A percentile compares a stretch with the other conserved stretches of the same genome.
These are phyloP conservation scores for Clonostachys rhizophaga DNA, from an alignment of 2,329 filamentous ascomycete genomes.

Conservation along the genomic window DNA sequence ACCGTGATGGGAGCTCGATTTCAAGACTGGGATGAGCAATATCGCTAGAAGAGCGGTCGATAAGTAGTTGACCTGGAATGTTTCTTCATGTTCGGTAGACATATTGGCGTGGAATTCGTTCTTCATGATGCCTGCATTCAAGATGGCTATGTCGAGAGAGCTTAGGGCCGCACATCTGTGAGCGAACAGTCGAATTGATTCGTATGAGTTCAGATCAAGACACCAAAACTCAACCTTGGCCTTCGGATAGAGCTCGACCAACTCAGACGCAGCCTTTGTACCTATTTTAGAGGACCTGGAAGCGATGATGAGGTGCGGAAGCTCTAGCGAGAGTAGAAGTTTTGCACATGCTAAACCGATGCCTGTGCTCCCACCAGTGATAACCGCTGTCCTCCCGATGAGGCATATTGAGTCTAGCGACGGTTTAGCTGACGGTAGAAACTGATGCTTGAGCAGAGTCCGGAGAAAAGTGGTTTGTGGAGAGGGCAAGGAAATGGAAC, in stretches of 20 bases:
- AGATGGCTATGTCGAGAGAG: slow-evolving; percentile 16
- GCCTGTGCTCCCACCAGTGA: slow-evolving; percentile 37
- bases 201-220: slow-evolving; percentile 15
- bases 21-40: slow-evolving; percentile 15
- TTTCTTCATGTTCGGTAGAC: slow-evolving; percentile 18
- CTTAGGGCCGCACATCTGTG: slow-evolving; percentile 7
- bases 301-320: slow-evolving; percentile 31
- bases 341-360: slow-evolving; percentile 33
- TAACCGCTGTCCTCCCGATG: slow-evolving; percentile 15
- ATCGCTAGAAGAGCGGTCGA: slow-evolving; percentile 18
- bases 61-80: slow-evolving; percentile 24
- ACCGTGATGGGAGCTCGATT: slow-evolving; percentile 1
- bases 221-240: slow-evolving; percentile 14
- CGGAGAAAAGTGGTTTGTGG: neutral
- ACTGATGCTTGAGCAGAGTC: neutral
- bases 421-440: neutral
- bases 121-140: slow-evolving; percentile 23
- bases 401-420: neutral
- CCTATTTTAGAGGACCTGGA: slow-evolving; percentile 21
- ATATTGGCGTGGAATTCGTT: slow-evolving; percentile 7
- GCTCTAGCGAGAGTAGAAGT: slow-evolving; percentile 27
- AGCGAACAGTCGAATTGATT: slow-evolving; percentile 11
- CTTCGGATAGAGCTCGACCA: neutral
- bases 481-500: neutral
- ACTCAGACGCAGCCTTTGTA: slow-evolving; percentile 3